Conservation (phyloP, 148 eudicot species). For the Dianthus caryophyllus region DNA sequence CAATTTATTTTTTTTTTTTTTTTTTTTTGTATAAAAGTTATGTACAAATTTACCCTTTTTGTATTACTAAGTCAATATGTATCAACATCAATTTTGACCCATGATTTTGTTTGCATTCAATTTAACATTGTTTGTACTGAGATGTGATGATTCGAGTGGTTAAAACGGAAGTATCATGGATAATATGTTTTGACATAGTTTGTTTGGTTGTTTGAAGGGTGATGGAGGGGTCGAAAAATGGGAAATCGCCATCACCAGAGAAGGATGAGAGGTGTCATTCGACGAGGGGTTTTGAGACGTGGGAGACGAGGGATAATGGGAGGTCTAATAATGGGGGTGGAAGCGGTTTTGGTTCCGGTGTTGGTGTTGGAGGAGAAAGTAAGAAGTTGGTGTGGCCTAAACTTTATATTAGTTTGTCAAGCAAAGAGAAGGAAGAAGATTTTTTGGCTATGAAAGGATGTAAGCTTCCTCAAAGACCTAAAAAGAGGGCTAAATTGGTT, state of each 20-base stretch:
- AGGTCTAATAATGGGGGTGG: conserved; percentile 32
- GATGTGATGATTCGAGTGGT: neutral
- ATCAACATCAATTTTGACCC: too few relatives aligned
- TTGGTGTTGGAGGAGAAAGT: conserved; percentile 22
- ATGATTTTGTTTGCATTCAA: too few relatives aligned
- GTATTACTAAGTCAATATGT: too few relatives aligned
- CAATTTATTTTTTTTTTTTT: too few relatives aligned
- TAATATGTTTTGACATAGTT: neutral
- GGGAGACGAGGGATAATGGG: conserved; percentile 39
- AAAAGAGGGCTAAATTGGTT: conserved; percentile 80
- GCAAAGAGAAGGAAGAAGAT: conserved; percentile 96
- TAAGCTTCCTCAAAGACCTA: conserved; percentile 95
- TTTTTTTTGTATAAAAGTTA: too few relatives aligned
- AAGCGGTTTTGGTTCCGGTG: neutral
- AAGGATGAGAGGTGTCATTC: conserved; percentile 77
- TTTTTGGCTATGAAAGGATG: conserved; percentile 97
- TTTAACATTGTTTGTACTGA: too few relatives aligned
- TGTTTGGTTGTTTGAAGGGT: neutral
- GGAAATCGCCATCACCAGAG: conserved; percentile 53
- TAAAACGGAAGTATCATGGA: neutral
- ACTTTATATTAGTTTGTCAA: conserved; percentile 53
- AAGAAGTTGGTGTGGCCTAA: conserved; percentile 67
- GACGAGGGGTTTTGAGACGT: conserved; percentile 57
- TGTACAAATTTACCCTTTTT: too few relatives aligned
- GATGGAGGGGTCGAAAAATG: conserved; percentile 7